Base-by-base conservation (phyloP, 2,329 filamentous ascomycete genomes). In the Elsinoe ampelina region DNA sequence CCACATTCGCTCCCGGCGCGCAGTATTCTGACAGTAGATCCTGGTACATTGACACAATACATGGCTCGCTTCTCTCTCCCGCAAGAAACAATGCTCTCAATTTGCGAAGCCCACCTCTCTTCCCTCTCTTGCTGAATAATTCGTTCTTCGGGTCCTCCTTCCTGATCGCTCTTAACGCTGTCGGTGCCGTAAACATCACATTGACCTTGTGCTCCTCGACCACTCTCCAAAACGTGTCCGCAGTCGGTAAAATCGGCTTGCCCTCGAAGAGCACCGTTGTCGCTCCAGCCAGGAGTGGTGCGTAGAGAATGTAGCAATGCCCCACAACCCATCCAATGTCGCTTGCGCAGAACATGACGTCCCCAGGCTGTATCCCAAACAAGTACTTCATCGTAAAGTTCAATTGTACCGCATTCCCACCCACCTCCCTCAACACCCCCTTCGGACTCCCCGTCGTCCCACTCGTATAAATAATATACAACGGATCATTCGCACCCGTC, bases 321-420 rank as follows among this genome's bases (percentile, higher is more conserved):
- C 88, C 88, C 0, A 93, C 88, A 0, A 91, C 89, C 92, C 91
- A 96, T 32, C 91, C 92, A 57, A 96, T 92, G 66, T 97, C 91
- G 12, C 85, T 89, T 1, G 86, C 85, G 5, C 84, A 87, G 67
- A 89, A 85, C 70, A 86, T 81, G 59, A 95, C 88, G 67, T 95
- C 89, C 0, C 89, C 88, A 0, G 89, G 88, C 59, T 86, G 83
- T 54, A 96, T 83, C 45, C 85, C 84, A 66, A 95, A 95, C 3
- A 95, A 73, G 63, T 92, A 91, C 66, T 83, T 83, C 62, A 95
- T 89, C 10, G 86, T 89, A 32, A 95, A 76, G 62, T 90, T 83
- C 30, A 96, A 73, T 0, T 89, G 89, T 0, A 95, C 91, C 0
- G 89, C 89, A 69, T 95, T 89, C 1, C 91, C 91, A 2, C 86